These are phyloP conservation scores for Didymella arachidicola DNA, from an alignment of 2,329 filamentous ascomycete species.

Conservation along the genomic window DNA sequence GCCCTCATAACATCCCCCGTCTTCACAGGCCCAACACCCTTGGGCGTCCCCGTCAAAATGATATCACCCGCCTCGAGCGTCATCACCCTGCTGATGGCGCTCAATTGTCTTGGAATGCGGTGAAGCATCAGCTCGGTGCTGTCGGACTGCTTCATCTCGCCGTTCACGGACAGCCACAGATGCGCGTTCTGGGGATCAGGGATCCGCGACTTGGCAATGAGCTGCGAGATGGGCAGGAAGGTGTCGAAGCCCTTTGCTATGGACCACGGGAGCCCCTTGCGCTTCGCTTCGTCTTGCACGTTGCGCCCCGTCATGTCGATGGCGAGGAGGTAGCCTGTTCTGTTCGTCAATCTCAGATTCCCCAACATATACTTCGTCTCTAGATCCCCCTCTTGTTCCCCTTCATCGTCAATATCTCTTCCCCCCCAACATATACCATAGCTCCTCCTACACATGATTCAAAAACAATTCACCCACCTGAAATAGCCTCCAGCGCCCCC, in stretches of 20 bases:
- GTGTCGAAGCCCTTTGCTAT: constrained; percentile 99
- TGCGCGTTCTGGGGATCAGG: constrained; percentile 88
- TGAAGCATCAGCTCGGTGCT: constrained; percentile 96
- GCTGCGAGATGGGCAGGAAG: constrained; percentile 84
- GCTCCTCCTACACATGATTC: neutral
- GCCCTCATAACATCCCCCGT: constrained; percentile 88
- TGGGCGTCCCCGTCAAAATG: constrained; percentile 94
- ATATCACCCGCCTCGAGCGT: constrained; percentile 91
- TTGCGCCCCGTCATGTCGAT: constrained; percentile 99
- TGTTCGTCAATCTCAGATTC: neutral
- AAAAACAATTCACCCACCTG: constrained; percentile 63
- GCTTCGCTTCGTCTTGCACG: constrained; percentile 94
- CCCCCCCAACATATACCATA: neutral
- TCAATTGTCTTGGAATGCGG: constrained; percentile 83
- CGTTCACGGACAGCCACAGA: constrained; percentile 85
- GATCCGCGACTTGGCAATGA: constrained; percentile 81
- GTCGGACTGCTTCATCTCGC: constrained; percentile 78
- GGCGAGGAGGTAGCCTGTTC: constrained; percentile 79
- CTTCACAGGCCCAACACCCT: constrained; percentile 87
- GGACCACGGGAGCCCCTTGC: constrained; percentile 93
- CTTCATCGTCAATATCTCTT: neutral
- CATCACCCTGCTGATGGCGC: constrained; percentile 95
- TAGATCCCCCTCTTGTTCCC: neutral
- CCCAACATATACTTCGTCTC: neutral
- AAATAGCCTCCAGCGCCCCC: constrained; percentile 82